Evolutionary conservation across 495 filamentous ascomycete species (phyloP), one percentile per base, ranked within the genome.

Genomic region (Aspergillus nidulans): DNA sequence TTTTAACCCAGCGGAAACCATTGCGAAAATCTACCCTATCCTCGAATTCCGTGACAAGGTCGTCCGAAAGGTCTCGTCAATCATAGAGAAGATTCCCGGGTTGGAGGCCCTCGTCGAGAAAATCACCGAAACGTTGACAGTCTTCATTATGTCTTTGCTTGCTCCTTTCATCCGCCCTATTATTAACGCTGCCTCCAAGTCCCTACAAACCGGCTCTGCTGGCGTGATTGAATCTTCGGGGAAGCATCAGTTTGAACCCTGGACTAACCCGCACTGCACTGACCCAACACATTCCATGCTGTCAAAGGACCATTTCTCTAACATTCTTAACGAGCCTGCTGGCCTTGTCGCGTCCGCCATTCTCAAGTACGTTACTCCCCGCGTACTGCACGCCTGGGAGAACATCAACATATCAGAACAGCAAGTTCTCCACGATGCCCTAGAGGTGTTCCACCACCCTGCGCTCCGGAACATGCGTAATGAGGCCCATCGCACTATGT

Each of bases 271-370:
- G 6, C 74, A 80, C 45, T 94, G 88, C 76, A 87, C 88, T 13
- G 87, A 97, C 68, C 94, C 94, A 6, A 98, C 94, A 3, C 94
- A 97, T 75, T 94, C 89, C 10, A 83, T 97, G 72, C 81, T 97
- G 6, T 92, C 89, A 53, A 97, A 97, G 71, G 94, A 98, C 62
- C 94, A 98, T 67, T 97, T 97, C 63, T 88, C 88, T 58, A 96
- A 97, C 70, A 77, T 92, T 26, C 77, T 97, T 25, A 97, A 97
- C 72, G 78, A 88, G 26, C 90, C 89, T 44, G 91, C 91, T 2
- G 92, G 92, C 12, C 80, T 87, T 19, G 82, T 97, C 19, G 91
- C 92, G 8, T 72, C 87, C 2, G 82, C 81, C 0, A 87, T 96
- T 48, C 70, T 97, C 5, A 78, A 89, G 76, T 97, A 92, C 63